phyloP scores from a whole-genome alignment of 352 stramenopile genomes.

The Phytophthora agathidicida region DNA sequence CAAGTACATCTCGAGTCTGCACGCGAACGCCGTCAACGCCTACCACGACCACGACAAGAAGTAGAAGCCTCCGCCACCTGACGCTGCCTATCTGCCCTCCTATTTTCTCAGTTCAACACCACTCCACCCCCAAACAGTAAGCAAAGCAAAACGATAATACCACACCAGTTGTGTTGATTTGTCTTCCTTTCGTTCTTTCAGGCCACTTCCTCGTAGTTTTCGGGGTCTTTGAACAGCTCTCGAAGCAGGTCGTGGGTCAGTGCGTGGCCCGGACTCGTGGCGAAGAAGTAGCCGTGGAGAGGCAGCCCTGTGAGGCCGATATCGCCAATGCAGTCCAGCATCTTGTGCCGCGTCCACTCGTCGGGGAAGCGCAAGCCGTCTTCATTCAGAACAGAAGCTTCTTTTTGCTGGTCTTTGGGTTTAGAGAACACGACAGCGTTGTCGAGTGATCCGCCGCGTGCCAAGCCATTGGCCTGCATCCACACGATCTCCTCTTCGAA shows the following conservation, averaged over 20 bases:
- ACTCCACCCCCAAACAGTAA: conserved; percentile 9
- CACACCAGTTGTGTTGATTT: conserved; percentile 7
- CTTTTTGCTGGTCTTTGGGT: too few relatives aligned
- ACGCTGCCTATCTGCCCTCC: too few relatives aligned
- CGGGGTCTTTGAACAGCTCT: conserved; percentile 46
- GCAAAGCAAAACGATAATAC: conserved; percentile 7
- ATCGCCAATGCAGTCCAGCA: conserved; percentile 78
- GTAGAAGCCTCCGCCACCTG: conserved; percentile 2
- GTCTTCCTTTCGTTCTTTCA: conserved; percentile 13
- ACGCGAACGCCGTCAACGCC: conserved; percentile 50
- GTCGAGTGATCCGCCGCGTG: conserved; percentile 60
- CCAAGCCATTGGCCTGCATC: conserved; percentile 60
- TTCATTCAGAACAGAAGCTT: conserved; percentile 44
- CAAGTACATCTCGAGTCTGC: conserved; percentile 44
- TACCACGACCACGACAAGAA: conserved; percentile 44
- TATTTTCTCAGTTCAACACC: neutral
- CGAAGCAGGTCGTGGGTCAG: conserved; percentile 66
- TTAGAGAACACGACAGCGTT: conserved; percentile 72
- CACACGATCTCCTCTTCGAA: conserved; percentile 74
- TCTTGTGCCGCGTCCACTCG: conserved; percentile 77
- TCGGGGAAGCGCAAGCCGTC: conserved; percentile 61
- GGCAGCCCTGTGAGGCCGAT: conserved; percentile 58
- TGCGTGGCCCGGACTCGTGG: conserved; percentile 68
- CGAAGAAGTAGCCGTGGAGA: conserved; percentile 70
- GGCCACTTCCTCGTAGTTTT: conserved; percentile 49